Evolutionary conservation across 129 eudicot species (phyloP).

Genomic region (Tagetes erecta): DNA sequence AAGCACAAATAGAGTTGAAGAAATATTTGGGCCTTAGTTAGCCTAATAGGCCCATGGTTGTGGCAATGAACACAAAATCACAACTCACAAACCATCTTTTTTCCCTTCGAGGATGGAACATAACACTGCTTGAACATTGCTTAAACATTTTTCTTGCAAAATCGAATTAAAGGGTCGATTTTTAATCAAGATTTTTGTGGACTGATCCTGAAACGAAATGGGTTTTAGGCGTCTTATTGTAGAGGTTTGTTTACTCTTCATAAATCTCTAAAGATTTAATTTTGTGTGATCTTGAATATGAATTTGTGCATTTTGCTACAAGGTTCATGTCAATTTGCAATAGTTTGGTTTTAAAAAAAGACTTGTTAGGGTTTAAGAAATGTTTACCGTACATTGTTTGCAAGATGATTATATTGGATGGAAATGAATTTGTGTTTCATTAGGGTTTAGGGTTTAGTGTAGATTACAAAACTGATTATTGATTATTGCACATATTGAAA

Average conservation of each 20-base stretch:
- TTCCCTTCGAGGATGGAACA: no score
- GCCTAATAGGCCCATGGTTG: not conserved
- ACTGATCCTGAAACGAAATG: conserved; percentile 8
- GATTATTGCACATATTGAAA: not conserved
- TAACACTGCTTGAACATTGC: no score
- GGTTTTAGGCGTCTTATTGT: conserved; percentile 28
- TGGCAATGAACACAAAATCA: not conserved
- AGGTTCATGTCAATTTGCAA: not conserved
- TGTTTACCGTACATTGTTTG: conserved; percentile 22
- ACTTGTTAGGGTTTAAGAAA: conserved; percentile 15
- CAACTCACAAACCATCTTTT: not conserved
- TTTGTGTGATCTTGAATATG: not conserved
- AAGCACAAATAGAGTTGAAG: not conserved
- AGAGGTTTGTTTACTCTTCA: conserved; percentile 25
- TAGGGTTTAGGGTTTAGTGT: not conserved
- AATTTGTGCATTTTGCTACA: conserved; percentile 14
- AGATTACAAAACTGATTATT: not conserved
- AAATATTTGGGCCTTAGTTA: not conserved
- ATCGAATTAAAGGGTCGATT: not conserved
- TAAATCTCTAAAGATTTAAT: not conserved
- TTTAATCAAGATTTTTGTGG: not conserved
- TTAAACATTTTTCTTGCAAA: not conserved
- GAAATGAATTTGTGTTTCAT: not conserved
- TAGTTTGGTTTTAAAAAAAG: not conserved
- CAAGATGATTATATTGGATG: not conserved